Evolutionary conservation across 306 rosid species (phyloP), one percentile per base, ranked within the genome.

Genomic region (Comarum palustre): DNA sequence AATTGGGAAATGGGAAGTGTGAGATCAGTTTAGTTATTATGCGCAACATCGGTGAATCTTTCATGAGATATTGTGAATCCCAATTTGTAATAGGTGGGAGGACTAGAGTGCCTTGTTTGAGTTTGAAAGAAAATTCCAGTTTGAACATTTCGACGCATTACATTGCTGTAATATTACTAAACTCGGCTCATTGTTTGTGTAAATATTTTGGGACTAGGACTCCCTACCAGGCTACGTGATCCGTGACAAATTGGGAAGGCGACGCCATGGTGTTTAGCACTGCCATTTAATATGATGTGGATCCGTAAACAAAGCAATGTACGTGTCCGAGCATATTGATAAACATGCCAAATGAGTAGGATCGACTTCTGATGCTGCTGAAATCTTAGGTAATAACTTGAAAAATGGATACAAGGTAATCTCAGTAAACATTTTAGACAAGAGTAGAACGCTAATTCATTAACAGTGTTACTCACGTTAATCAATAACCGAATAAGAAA

Each of bases 1-100:
- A 27, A 57, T 71, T 71, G 75, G 66, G 27, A 54, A 55, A 25
- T 39, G 66, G 38, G 75, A 15, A 16, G 22, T 31, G 66, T 58
- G 38, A 0, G 19, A 13, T 25, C 38, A 27, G n/a, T 58, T 58
- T 58, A 25, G 17, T 58, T 27, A 54, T 54, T 54, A 0, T 54
- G 36, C 15, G 63, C 17, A 57, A 12, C 15, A 57, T 22, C 27
- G 63, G 16, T 58, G 38, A n/a, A 58, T 58, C 14, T 61, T 61
- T 32, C 66, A 61, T 61, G 41, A 6, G 66, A 31, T 60, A 22
- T 60, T 31, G 42, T 32, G 66, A 15, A 60, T 60, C 66, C 42
- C 41, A 31, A 31, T 27, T 58, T 58, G 19, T 10, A 57, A 25
- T 9, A 5, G 17, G 16, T 24, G 32, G 34, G 62, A 34, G 5